These are phyloP conservation scores for Candida parachauliodes DNA, from an alignment of 805 yeast genomes.

Conservation along the genomic window DNA sequence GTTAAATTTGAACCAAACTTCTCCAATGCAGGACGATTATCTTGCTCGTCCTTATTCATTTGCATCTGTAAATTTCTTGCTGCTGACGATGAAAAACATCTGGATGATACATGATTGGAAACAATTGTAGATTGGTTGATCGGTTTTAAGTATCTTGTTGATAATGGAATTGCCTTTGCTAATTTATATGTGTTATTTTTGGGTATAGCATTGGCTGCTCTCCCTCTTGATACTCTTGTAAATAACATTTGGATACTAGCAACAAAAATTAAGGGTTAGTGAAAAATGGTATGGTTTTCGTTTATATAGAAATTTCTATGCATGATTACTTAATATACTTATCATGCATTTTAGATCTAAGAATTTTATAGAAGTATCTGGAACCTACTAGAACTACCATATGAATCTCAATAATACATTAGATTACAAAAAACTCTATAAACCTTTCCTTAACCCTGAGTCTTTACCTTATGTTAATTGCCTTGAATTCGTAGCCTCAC, in stretches of 20 bases:
- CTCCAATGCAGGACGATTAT: constrained; percentile 69
- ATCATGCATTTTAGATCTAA: neutral
- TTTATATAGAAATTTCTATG: neutral
- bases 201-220: constrained; percentile 1
- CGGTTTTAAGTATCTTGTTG: neutral
- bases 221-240: constrained; percentile 2
- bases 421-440: too few relatives aligned
- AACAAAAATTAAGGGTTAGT: neutral
- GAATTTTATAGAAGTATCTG: too few relatives aligned
- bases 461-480: neutral
- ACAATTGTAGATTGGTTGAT: neutral
- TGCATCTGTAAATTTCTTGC: constrained; percentile 32
- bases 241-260: neutral
- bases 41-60: constrained; percentile 42
- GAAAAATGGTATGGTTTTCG: neutral
- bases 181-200: neutral
- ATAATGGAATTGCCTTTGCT: constrained; percentile 1
- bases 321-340: neutral
- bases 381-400: neutral
- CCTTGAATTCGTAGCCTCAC: neutral
- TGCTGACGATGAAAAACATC: constrained; percentile 18
- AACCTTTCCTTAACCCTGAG: too few relatives aligned
- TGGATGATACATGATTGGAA: neutral
- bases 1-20: constrained; percentile 86
- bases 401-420: too few relatives aligned